Base-by-base conservation (phyloP, 2,329 filamentous ascomycete genomes). In the Ceratocystis ficicola region DNA sequence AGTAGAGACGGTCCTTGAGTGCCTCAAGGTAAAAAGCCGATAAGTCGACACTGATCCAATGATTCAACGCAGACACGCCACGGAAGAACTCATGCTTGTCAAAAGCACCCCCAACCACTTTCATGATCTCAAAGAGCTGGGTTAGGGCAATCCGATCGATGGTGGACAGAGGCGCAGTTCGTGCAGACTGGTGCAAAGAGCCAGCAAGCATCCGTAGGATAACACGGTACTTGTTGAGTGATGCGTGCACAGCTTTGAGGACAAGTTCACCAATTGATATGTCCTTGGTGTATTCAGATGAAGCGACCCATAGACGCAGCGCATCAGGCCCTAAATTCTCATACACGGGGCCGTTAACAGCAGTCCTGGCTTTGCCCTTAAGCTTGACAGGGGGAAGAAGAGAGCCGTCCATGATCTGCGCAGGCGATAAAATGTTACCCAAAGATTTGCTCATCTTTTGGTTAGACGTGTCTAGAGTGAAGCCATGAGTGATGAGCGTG, bases 361-460 rank as follows among this genome's bases (percentile, higher is more conserved):
- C 75, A 12, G 48, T 25, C 20, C 61, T 64, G 59, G 32, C 44
- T 70, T 86, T 86, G 59, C 77, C 77, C 71, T 84, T 86, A 55
- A 76, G 76, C 72, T 88, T 89, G 46, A 86, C 72, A 0, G 86
- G 85, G 5, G 88, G 88, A 15, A 95, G 76, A 10, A 96, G 78
- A 2, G 86, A 85, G 5, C 93, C 93, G 64, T 90, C 84, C 79
- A 96, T 94, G 70, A 99, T 91, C 69, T 96, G 81, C 5, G 83
- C 79, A 0, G 93, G 92, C 0, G 84, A 81, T 66, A 97, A 85
- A 32, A 89, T 86, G 72, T 99, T 99, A 17, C 94, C 94, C 1
- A 96, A 77, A 0, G 91, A 96, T 75, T 99, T 99, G 73, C 92
- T 96, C 94, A 99, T 99, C 75, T 99, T 99, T 73, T 89, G 90